These are phyloP conservation scores for Tephrocybe sp. DNA, from an alignment of 768 basidiomycete genomes.

Conservation along the genomic window DNA sequence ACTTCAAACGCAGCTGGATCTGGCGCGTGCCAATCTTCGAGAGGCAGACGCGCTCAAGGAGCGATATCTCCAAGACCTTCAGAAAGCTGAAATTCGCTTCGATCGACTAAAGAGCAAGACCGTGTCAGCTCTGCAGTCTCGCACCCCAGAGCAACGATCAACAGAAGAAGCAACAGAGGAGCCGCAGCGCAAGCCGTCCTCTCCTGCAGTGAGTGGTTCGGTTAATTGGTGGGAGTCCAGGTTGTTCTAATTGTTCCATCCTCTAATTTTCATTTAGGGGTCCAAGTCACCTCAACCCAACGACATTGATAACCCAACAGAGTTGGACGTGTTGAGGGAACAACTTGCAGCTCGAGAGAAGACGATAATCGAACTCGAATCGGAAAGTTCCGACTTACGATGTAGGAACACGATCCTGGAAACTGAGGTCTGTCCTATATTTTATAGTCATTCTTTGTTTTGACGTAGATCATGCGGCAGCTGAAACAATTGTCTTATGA, in stretches of 20 bases:
- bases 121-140: constrained; percentile 46
- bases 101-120: constrained; percentile 61
- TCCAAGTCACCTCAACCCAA: constrained; percentile 33
- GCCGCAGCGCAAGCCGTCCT: constrained; percentile 51
- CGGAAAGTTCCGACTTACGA: constrained; percentile 43
- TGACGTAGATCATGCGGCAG: constrained; percentile 24
- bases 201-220: constrained; percentile 74
- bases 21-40: constrained; percentile 47
- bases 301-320: constrained; percentile 34
- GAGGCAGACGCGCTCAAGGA: constrained; percentile 51
- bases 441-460: neutral
- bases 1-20: constrained; percentile 56
- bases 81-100: constrained; percentile 56
- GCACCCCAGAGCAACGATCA: constrained; percentile 25
- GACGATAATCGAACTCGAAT: constrained; percentile 49
- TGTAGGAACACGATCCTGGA: constrained; percentile 44
- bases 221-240: constrained; percentile 65
- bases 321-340: constrained; percentile 40
- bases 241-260: constrained; percentile 37
- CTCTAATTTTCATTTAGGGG: constrained; percentile 51
- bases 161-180: constrained; percentile 44
- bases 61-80: constrained; percentile 49
- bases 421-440: constrained; percentile 38
- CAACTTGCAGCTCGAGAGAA: constrained; percentile 42
- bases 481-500: constrained; percentile 43